Evolutionary conservation across 441 rosid genomes (phyloP), one percentile per base, ranked within the genome.

Genomic region (Pelargonium myrrhifolium): DNA sequence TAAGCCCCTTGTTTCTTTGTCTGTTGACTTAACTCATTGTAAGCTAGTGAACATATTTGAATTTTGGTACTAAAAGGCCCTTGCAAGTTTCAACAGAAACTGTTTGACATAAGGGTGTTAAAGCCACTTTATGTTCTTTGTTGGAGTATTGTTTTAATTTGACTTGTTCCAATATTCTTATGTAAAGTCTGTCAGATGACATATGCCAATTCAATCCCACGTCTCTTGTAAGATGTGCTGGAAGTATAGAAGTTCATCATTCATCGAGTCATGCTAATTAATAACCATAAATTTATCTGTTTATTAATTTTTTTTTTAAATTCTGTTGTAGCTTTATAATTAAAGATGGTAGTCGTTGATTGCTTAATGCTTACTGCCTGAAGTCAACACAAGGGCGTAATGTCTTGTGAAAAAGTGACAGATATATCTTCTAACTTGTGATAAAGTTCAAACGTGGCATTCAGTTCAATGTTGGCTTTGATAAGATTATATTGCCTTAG

Each of bases 1-100:
- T 91, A 88, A 22, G 14, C 28, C 51, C 68, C 40, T 63, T 55
- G 31, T 65, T 58, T 14, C 56, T 68, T 64, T 45, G 51, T 71
- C 47, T 64, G 45, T 68, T 64, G 11, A 6, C 42, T 68, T 5
- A 28, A 45, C 26, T 1, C 72, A 21, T 9, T 9, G 10, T 39
- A 40, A 40, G 45, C 6, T 40, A 31, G 37, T 31, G 37, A 31
- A 40, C 3, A 40, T 40, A 9, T 40, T 8, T 40, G 45, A 9
- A 9, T 8, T 40, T 40, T 9, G 12, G 45, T 8, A 8, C 45
- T 40, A 40, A 40, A 40, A 39, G n/a, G n/a, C n/a, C n/a, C 1
- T 40, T 9, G 45, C 0, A 9, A 40, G 12, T 40, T 10, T 1
- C 45, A 8, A 40, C 45, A 12, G 10, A 10, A 9, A 40, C 12